Percentiles rank a stretch among this genome's conserved stretches.
Conservation (phyloP, 495 filamentous ascomycete species). For the Diplogelasinospora grovesii region DNA sequence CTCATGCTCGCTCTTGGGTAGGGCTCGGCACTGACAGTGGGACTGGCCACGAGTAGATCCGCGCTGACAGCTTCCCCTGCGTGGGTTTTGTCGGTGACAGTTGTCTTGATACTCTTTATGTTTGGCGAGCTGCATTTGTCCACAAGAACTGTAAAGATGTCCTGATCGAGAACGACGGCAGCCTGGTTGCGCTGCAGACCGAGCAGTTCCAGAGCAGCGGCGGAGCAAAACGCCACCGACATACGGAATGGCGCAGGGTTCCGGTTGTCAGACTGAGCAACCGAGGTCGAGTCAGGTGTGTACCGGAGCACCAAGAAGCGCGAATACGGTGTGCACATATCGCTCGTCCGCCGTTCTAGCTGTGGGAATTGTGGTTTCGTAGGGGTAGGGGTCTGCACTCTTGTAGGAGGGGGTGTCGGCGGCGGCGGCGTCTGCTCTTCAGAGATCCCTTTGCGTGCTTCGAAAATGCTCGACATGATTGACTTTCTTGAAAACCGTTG, state of each 20-base stretch:
- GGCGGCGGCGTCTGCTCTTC: not conserved
- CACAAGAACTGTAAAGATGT: constrained; percentile 45
- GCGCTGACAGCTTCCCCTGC: constrained; percentile 35
- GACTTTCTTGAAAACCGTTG: constrained; percentile 11
- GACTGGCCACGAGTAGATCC: constrained; percentile 35
- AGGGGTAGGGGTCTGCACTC: no score
- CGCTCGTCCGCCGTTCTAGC: not conserved
- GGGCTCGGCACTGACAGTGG: constrained; percentile 4
- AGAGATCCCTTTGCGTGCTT: no score
- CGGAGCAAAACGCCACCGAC: constrained; percentile 23
- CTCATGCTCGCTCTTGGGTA: no score
- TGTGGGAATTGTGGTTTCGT: no score
- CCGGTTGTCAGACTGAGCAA: not conserved
- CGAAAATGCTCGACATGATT: no score
- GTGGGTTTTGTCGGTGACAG: constrained; percentile 32
- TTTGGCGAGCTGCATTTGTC: constrained; percentile 30
- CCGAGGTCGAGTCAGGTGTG: not conserved
- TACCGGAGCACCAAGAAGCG: constrained; percentile 33
- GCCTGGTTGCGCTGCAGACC: constrained; percentile 29
- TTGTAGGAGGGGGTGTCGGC: not conserved
- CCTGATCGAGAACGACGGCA: constrained; percentile 33
- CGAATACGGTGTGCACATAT: constrained; percentile 39
- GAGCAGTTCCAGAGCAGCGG: constrained; percentile 32
- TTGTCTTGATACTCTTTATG: constrained; percentile 28
- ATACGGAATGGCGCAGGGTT: not conserved